A percentile compares a stretch with the other conserved stretches of the same genome.
Conservation (phyloP, 768 basidiomycete species). For the Antrodiella citrinella region DNA sequence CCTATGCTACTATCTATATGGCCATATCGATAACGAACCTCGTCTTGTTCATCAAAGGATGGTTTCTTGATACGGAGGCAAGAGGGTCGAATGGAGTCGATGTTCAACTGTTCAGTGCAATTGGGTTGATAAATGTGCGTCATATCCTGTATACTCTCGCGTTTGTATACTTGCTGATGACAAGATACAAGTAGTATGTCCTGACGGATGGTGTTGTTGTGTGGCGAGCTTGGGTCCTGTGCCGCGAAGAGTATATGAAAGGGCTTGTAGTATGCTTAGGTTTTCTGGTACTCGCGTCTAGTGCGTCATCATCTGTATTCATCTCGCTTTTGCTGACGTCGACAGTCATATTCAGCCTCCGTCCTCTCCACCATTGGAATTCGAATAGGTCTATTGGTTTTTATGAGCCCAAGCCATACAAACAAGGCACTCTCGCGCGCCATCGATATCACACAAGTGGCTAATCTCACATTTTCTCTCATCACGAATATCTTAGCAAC, state of each 20-base stretch:
- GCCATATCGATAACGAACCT: background rate
- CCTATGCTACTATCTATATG: background rate
- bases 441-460: slow-evolving; percentile 1
- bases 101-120: background rate
- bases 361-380: slow-evolving; percentile 1
- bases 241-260: background rate
- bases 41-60: background rate
- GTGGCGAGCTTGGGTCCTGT: slow-evolving; percentile 5
- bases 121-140: slow-evolving; percentile 2
- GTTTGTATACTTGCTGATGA: background rate
- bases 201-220: slow-evolving; percentile 2
- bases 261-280: background rate
- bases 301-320: background rate
- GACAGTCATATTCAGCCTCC: background rate
- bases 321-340: background rate
- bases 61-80: background rate
- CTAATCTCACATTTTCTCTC: background rate
- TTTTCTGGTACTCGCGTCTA: background rate
- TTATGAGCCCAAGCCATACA: background rate
- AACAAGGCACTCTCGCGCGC: background rate
- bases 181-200: background rate
- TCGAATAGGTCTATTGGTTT: background rate
- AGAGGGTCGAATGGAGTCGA: background rate
- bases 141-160: background rate
- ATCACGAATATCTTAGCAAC: background rate